Evolutionary conservation across 805 yeast genomes (phyloP).

Genomic region (Starmerella powellii): DNA sequence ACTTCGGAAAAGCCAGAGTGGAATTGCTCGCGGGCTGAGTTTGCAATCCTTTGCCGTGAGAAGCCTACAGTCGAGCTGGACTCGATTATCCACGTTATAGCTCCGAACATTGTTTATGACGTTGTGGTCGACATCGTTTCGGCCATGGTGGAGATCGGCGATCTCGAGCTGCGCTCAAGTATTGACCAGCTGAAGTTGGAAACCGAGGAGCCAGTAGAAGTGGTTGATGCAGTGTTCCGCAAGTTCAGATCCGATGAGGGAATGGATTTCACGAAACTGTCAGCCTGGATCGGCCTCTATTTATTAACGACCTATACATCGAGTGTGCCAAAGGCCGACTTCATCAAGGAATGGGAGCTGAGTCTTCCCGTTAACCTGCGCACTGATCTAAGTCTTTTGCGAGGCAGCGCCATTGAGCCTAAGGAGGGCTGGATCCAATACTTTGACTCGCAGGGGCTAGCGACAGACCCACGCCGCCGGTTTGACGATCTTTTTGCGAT

Average conservation of each 20-base stretch:
- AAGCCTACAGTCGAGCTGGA: conserved; percentile 45
- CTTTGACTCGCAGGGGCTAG: conserved; percentile 39
- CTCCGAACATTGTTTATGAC: conserved; percentile 20
- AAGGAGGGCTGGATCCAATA: conserved; percentile 38
- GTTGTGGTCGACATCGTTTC: conserved; percentile 25
- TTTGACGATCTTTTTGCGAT: conserved; percentile 41
- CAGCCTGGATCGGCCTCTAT: conserved; percentile 53
- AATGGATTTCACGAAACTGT: conserved; percentile 36
- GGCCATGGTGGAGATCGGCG: conserved; percentile 19
- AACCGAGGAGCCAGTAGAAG: conserved; percentile 31
- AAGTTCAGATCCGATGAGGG: conserved; percentile 34
- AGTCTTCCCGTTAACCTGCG: conserved; percentile 46
- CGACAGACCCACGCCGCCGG: conserved; percentile 39
- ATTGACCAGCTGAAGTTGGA: neutral
- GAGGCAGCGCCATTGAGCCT: conserved; percentile 46
- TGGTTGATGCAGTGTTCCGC: conserved; percentile 40
- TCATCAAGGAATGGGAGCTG: conserved; percentile 25
- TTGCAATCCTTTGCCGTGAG: conserved; percentile 40
- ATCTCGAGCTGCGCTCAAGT: conserved; percentile 1
- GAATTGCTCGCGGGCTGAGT: conserved; percentile 39
- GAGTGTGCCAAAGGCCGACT: conserved; percentile 35
- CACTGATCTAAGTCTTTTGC: conserved; percentile 41
- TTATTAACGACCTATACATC: conserved; percentile 34
- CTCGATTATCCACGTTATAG: conserved; percentile 33
- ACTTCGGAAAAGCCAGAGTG: neutral